phyloP scores from a whole-genome alignment of 352 stramenopile genomes.

The Pythium aristosporum region DNA sequence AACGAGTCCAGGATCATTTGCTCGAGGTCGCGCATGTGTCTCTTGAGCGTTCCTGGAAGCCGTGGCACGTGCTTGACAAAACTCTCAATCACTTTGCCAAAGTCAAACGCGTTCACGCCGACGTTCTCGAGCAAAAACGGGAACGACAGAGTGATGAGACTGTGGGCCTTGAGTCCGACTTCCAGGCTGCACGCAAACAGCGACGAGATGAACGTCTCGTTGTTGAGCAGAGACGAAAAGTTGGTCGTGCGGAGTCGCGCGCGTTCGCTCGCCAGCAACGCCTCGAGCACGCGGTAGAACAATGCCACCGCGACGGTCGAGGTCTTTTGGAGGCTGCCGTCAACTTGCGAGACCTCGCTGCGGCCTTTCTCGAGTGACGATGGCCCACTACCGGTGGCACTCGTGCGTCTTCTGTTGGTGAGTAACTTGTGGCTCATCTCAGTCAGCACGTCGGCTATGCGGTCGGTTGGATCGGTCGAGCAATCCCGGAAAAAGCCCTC shows the following conservation, averaged over 20 bases:
- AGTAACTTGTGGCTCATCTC: conserved; percentile 57
- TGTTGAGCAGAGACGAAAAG: conserved; percentile 80
- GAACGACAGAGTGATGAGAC: conserved; percentile 84
- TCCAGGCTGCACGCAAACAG: conserved; percentile 85
- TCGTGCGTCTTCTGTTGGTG: conserved; percentile 32
- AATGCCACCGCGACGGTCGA: conserved; percentile 64
- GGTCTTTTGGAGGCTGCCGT: conserved; percentile 76
- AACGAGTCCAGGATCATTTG: conserved; percentile 80
- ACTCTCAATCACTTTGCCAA: conserved; percentile 85
- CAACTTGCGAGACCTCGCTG: conserved; percentile 47
- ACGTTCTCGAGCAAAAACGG: conserved; percentile 74
- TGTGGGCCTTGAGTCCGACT: conserved; percentile 82
- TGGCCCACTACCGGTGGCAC: conserved; percentile 10
- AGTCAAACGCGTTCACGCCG: conserved; percentile 83
- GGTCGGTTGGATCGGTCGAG: conserved; percentile 47
- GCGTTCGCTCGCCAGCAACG: conserved; percentile 66
- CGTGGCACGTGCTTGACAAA: conserved; percentile 82
- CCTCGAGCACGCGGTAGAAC: conserved; percentile 83
- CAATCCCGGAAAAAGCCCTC: conserved; percentile 63
- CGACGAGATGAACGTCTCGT: conserved; percentile 73
- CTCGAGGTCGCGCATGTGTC: conserved; percentile 85
- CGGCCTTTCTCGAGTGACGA: not conserved
- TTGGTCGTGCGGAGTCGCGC: conserved; percentile 66
- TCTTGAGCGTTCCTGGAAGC: conserved; percentile 73
- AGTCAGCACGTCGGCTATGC: conserved; percentile 46